Evolutionary conservation across 2,329 filamentous ascomycete genomes (phyloP), one percentile per base, ranked within the genome.

Genomic region (Claviceps sp.): DNA sequence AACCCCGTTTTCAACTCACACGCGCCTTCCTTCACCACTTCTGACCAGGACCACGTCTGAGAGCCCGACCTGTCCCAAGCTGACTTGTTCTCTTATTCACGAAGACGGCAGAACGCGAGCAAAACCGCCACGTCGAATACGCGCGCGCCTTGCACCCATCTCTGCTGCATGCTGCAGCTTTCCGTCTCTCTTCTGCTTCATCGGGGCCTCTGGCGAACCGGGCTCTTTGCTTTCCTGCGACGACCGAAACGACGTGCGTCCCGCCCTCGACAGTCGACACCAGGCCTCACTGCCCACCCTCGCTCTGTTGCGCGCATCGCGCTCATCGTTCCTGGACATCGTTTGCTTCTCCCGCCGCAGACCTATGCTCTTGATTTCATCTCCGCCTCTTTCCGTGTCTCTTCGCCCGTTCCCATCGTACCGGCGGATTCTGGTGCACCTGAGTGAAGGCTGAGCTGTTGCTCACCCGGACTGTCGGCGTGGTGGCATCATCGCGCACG

Each of bases 241-340:
- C 19, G 45, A 39, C 40, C 47, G 30, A 22, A 46, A 30, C 26
- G 26, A 30, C 26, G 26, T 30, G 26, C 26, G 7, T 30, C 26
- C 26, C 49, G 46, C 51, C 52, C 54, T n/a, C n/a, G n/a, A n/a
- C n/a, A n/a, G n/a, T 57, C 56, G 54, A 52, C 57, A 46, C 59
- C 54, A 30, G 26, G 7, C 45, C 54, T 54, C 52, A 47, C 6
- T 43, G 41, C 41, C 22, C 22, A 49, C 55, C 39, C 16, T 41
- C 39, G 39, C 39, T n/a, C 8, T 19, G 19, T 48, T 53, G 52
- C 60, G 47, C 46, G 37, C 41, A 43, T 38, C 19, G 22, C 43
- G 19, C 13, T 42, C 52, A 30, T 38, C 43, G 48, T 30, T 17
- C 24, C n/a, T 39, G 16, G 38, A 50, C 24, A 17, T 24, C 14